Conservation (phyloP, 2,329 filamentous ascomycete species). For the Aquanectria penicillioides region DNA sequence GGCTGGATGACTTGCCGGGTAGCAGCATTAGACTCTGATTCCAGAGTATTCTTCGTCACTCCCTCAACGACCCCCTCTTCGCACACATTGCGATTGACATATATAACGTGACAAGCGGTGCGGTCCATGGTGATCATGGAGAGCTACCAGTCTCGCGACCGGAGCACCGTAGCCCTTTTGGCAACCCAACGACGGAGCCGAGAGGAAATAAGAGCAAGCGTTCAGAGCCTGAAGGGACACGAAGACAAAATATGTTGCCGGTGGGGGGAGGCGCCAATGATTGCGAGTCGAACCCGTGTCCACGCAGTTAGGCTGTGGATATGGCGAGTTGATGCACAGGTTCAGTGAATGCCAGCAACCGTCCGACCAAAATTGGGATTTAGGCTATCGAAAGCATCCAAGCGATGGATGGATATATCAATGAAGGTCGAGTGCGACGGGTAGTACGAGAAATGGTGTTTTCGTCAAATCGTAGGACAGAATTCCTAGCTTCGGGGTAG, state of each 20-base stretch:
- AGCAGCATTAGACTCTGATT: slow-evolving; percentile 52
- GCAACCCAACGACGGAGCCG: slow-evolving; percentile 37
- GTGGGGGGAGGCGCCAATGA: too few relatives aligned
- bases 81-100: slow-evolving; percentile 65
- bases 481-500: slow-evolving; percentile 23
- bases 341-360: slow-evolving; percentile 22
- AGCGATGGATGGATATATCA: slow-evolving; percentile 18
- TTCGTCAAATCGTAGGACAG: slow-evolving; percentile 35
- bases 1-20: slow-evolving; percentile 59
- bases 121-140: slow-evolving; percentile 66
- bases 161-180: slow-evolving; percentile 64
- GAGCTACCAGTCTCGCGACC: slow-evolving; percentile 70
- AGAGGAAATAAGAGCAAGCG: slow-evolving; percentile 21
- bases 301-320: slow-evolving; percentile 2
- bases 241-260: slow-evolving; percentile 21
- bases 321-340: slow-evolving; percentile 9
- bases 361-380: slow-evolving; percentile 24
- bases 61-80: slow-evolving; percentile 56
- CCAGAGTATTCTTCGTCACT: slow-evolving; percentile 28
- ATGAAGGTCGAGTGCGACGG: slow-evolving; percentile 20
- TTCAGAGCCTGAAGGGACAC: slow-evolving; percentile 30
- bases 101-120: slow-evolving; percentile 67
- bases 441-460: slow-evolving; percentile 27
- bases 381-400: slow-evolving; percentile 33
- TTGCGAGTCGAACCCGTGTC: not conserved